Conservation (phyloP, 2,329 filamentous ascomycete genomes). For the Colletotrichum tabaci region DNA sequence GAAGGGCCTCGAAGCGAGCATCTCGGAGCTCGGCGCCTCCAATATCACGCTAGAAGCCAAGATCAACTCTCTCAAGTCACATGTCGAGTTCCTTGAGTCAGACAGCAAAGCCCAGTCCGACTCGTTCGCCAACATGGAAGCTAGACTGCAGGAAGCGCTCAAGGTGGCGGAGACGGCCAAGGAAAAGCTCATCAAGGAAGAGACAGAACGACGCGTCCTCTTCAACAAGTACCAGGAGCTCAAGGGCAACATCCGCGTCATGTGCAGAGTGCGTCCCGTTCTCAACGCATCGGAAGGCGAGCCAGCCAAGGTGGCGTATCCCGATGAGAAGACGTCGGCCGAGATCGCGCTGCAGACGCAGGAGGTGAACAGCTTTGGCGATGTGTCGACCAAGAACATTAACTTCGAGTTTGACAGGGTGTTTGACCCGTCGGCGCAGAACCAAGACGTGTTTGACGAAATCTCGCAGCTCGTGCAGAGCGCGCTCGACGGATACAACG, state of each 20-base stretch:
- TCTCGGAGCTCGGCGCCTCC: slow-evolving; percentile 72
- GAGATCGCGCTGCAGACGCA: slow-evolving; percentile 89
- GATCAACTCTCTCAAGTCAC: slow-evolving; percentile 81
- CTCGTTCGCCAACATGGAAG: slow-evolving; percentile 85
- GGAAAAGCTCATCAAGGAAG: slow-evolving; percentile 90
- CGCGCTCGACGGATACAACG: slow-evolving; percentile 96
- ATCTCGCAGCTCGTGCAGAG: slow-evolving; percentile 98
- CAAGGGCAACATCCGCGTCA: slow-evolving; percentile 98
- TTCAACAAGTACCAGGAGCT: slow-evolving; percentile 99
- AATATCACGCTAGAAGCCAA: slow-evolving; percentile 80
- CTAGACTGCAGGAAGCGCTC: slow-evolving; percentile 83
- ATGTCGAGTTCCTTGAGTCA: slow-evolving; percentile 91
- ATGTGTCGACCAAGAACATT: slow-evolving; percentile 82
- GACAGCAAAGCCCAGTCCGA: slow-evolving; percentile 91
- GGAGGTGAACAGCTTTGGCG: slow-evolving; percentile 85
- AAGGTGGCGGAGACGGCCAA: slow-evolving; percentile 78
- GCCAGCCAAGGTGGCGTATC: slow-evolving; percentile 82
- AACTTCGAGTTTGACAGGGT: slow-evolving; percentile 95
- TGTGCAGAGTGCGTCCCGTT: slow-evolving; percentile 92
- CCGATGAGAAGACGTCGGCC: slow-evolving; percentile 86
- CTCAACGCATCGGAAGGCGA: slow-evolving; percentile 72
- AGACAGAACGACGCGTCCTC: slow-evolving; percentile 89
- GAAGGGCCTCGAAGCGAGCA: slow-evolving; percentile 63
- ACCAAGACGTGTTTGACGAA: slow-evolving; percentile 92
- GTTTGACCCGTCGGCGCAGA: slow-evolving; percentile 83